Evolutionary conservation across 78 protist species (phyloP).

Genomic region (Cavenderia fasciculata): DNA sequence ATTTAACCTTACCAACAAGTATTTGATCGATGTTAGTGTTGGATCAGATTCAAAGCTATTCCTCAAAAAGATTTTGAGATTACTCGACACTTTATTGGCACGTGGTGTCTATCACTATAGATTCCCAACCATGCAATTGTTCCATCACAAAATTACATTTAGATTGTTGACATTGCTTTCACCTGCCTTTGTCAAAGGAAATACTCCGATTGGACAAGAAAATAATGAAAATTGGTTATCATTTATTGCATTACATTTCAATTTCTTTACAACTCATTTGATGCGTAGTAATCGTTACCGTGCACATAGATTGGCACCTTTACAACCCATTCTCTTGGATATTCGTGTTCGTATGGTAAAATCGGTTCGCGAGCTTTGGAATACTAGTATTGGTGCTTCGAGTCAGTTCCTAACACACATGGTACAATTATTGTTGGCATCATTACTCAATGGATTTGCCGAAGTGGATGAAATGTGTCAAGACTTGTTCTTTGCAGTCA

Average conservation of each 20-base stretch:
- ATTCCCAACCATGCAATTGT: conserved; percentile 32
- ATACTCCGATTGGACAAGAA: neutral
- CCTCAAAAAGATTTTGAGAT: neutral
- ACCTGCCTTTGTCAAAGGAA: neutral
- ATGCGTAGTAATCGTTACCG: neutral
- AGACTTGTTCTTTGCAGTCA: conserved; percentile 26
- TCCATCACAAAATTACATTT: conserved; percentile 21
- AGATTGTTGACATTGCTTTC: neutral
- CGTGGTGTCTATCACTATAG: neutral
- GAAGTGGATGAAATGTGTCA: conserved; percentile 59
- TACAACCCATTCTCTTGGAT: neutral
- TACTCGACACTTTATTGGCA: conserved; percentile 19
- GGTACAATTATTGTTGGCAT: neutral
- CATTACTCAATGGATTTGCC: neutral
- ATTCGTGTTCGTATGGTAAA: neutral
- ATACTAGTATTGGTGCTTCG: too few relatives aligned
- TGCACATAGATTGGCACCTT: neutral
- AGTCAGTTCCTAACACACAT: neutral
- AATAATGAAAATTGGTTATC: neutral
- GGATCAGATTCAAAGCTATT: neutral
- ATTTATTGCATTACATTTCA: conserved; percentile 1
- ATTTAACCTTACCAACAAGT: neutral
- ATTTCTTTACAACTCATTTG: neutral
- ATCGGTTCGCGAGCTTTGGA: neutral
- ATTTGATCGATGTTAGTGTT: neutral